Conservation (phyloP, 1,139 yeast species). For the Suhomyces maxii region DNA sequence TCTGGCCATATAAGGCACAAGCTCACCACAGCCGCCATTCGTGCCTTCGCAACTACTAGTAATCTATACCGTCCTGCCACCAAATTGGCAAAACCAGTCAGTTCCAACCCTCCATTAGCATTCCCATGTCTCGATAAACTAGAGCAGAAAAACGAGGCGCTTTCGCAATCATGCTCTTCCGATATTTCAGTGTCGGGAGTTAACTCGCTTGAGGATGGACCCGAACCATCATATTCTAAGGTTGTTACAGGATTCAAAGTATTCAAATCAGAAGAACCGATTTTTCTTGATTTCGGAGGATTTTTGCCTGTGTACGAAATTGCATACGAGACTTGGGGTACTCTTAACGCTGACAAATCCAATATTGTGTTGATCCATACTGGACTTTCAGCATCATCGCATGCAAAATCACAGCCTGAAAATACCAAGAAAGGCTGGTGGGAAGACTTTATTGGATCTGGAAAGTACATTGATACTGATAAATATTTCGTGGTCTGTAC, state of each 20-base stretch:
- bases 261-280: conserved; percentile 55
- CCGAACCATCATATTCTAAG: conserved; percentile 81
- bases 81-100: conserved; percentile 8
- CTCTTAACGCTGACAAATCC: conserved; percentile 39
- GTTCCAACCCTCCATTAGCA: conserved; percentile 63
- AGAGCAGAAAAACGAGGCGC: conserved; percentile 56
- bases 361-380: conserved; percentile 84
- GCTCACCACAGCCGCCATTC: not conserved
- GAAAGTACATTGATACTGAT: conserved; percentile 73
- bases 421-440: conserved; percentile 89
- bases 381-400: conserved; percentile 90
- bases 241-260: conserved; percentile 68
- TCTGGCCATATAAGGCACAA: not conserved
- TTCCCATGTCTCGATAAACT: conserved; percentile 86
- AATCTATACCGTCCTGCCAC: not conserved
- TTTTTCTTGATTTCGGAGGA: conserved; percentile 82
- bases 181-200: conserved; percentile 21
- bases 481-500: conserved; percentile 84
- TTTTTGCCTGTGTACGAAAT: conserved; percentile 69
- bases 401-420: conserved; percentile 79
- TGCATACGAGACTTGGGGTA: conserved; percentile 90
- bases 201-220: conserved; percentile 63
- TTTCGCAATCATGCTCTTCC: conserved; percentile 27
- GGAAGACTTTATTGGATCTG: conserved; percentile 92
- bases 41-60: not conserved